Evolutionary conservation across 2,329 filamentous ascomycete species (phyloP).

Genomic region (Dactylellina drechsleri): DNA sequence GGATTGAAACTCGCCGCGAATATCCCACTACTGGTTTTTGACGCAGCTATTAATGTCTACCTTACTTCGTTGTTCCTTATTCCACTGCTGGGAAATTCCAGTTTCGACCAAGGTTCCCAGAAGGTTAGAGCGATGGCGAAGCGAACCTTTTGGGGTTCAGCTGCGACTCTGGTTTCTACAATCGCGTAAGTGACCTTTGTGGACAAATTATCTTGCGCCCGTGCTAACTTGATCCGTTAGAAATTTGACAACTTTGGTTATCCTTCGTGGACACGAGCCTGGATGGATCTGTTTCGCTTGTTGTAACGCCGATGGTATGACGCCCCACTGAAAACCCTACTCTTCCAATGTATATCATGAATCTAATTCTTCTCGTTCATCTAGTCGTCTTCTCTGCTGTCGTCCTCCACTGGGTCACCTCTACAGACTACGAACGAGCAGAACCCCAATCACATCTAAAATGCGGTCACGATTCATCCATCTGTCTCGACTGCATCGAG

Average conservation of each 20-base stretch:
- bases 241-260: conserved; percentile 70
- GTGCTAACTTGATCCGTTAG: conserved; percentile 60
- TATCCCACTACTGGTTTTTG: conserved; percentile 71
- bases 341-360: too few species aligned
- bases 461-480: conserved; percentile 5
- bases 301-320: conserved; percentile 71
- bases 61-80: conserved; percentile 72
- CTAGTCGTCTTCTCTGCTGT: conserved; percentile 70
- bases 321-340: neutral
- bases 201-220: neutral
- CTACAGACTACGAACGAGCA: conserved; percentile 59
- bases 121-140: conserved; percentile 66
- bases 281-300: conserved; percentile 74
- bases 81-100: conserved; percentile 67
- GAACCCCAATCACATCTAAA: conserved; percentile 5
- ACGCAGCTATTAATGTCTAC: conserved; percentile 72
- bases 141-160: conserved; percentile 70
- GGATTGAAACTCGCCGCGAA: conserved; percentile 70
- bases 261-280: conserved; percentile 69
- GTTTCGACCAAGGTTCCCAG: conserved; percentile 54
- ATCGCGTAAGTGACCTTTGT: conserved; percentile 65
- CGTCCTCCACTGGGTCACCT: conserved; percentile 71
- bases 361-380: too few species aligned
- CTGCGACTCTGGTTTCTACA: conserved; percentile 69
- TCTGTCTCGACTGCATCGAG: conserved; percentile 49